phyloP scores from a whole-genome alignment of 78 protist genomes.

The Guillardia theta region DNA sequence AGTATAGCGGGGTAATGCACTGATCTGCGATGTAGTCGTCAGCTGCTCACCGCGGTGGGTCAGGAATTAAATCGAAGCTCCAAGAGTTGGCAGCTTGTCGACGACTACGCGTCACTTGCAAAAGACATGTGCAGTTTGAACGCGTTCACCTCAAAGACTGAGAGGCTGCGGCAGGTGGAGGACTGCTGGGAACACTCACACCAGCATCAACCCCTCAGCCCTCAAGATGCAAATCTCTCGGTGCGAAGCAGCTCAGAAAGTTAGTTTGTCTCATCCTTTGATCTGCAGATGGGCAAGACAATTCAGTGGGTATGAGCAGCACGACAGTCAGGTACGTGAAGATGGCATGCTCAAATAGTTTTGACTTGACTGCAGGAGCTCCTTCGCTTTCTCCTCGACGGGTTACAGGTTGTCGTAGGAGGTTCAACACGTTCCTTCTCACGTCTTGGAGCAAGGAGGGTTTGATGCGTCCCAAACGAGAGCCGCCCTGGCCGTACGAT shows the following conservation, averaged over 20 bases:
- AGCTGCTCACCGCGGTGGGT: no score
- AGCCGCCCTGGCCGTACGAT: background rate
- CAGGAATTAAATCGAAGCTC: no score
- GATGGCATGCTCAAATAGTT: background rate
- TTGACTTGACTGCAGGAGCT: background rate
- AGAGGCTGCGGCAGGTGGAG: no score
- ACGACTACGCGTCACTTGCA: no score
- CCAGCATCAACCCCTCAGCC: background rate
- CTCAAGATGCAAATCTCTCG: background rate
- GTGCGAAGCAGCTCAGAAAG: no score
- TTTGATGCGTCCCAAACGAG: background rate
- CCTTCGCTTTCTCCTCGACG: conserved; percentile 4
- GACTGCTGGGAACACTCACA: no score
- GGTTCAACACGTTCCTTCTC: background rate
- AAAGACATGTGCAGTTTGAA: no score
- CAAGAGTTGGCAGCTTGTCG: no score
- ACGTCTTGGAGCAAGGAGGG: background rate
- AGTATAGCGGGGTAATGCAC: no score
- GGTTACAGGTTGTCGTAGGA: background rate
- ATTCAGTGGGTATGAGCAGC: background rate
- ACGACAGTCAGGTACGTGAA: background rate
- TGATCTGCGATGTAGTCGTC: no score
- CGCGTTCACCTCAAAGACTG: no score
- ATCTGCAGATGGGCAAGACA: background rate
- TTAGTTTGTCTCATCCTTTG: no score